Base-by-base conservation (phyloP, 768 basidiomycete genomes). In the Tephrocybe sp. region DNA sequence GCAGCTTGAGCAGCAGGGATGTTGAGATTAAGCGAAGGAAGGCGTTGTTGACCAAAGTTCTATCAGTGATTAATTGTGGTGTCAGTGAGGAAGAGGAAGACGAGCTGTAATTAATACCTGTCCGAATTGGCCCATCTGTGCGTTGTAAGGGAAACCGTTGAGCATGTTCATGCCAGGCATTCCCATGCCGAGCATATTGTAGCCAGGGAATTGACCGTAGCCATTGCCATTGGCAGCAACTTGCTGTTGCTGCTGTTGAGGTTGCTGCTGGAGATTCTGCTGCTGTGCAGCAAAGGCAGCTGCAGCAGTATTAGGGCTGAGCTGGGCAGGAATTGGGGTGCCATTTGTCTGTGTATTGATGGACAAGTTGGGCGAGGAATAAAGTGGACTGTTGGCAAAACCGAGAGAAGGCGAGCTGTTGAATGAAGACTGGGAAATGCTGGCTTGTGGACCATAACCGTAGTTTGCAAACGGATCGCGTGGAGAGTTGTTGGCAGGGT, bases 401-500 rank as follows among this genome's bases (percentile, higher is more conserved):
- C 64, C 72, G 39, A 60, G 64, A 58, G 73, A 58, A 65, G 78
- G 71, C 23, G 77, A 77, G 64, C 68, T 73, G 60, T 62, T 75
- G 65, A 78, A 84, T 16, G 73, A 73, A 38, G 73, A 71, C 59
- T 85, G 85, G 45, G 76, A 66, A 54, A 83, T 79, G 66, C 70
- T 80, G 30, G 85, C 84, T 59, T 87, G 83, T 14, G 86, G 83
- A 17, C 88, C 89, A 62, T 92, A 92, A 56, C 90, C 90, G 61
- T 92, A 92, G 76, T 91, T 92, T 53, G 88, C 87, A 64, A 88
- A 92, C 19, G 83, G 80, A 65, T 89, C 85, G 42, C 83, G 79
- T 50, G 77, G 67, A 48, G 77, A 72, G 60, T 62, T 62, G 51
- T 54, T 65, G 49, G 64, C 63, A 44, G 67, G 51, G 39, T 68